A percentile compares a stretch with the other conserved stretches of the same genome.
Conservation (phyloP, 805 yeast genomes). For the Myxozyma nipponensis region DNA sequence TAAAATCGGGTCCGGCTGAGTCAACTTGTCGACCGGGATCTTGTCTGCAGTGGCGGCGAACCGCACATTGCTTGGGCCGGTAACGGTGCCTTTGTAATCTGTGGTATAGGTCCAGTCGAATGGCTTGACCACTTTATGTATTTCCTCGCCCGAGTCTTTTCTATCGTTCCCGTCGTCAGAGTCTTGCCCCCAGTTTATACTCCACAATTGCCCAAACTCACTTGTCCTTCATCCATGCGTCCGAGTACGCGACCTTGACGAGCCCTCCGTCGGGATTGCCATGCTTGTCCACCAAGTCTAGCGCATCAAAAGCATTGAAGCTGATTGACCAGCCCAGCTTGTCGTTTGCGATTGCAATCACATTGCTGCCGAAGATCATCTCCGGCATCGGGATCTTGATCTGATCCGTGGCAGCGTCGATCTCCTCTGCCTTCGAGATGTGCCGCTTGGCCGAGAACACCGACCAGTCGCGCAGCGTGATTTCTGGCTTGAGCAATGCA, state of each 20-base stretch:
- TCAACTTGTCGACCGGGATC: slow-evolving; percentile 69
- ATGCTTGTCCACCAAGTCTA: slow-evolving; percentile 54
- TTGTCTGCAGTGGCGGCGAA: slow-evolving; percentile 36
- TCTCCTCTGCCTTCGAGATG: slow-evolving; percentile 66
- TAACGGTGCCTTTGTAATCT: slow-evolving; percentile 56
- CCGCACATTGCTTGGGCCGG: slow-evolving; percentile 12
- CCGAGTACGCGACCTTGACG: slow-evolving; percentile 76
- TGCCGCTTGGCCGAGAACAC: slow-evolving; percentile 70
- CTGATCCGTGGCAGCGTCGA: slow-evolving; percentile 59
- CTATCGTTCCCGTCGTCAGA: too few relatives aligned
- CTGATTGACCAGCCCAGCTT: slow-evolving; percentile 46
- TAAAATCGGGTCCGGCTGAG: slow-evolving; percentile 75
- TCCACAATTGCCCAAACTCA: slow-evolving; percentile 1
- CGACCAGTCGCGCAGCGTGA: slow-evolving; percentile 54
- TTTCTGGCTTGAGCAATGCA: not conserved
- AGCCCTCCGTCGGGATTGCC: slow-evolving; percentile 45
- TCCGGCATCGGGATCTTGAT: slow-evolving; percentile 87
- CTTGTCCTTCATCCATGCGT: slow-evolving; percentile 62
- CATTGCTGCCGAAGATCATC: slow-evolving; percentile 91
- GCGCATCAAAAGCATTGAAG: slow-evolving; percentile 76
- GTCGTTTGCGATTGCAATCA: slow-evolving; percentile 49
- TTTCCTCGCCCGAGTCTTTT: slow-evolving; percentile 38
- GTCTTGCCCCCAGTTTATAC: too few relatives aligned
- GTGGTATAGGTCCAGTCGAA: slow-evolving; percentile 97
- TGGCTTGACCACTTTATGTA: slow-evolving; percentile 66